phyloP scores from a whole-genome alignment of 1,284 basidiomycete species.

The Naganishia sp. region DNA sequence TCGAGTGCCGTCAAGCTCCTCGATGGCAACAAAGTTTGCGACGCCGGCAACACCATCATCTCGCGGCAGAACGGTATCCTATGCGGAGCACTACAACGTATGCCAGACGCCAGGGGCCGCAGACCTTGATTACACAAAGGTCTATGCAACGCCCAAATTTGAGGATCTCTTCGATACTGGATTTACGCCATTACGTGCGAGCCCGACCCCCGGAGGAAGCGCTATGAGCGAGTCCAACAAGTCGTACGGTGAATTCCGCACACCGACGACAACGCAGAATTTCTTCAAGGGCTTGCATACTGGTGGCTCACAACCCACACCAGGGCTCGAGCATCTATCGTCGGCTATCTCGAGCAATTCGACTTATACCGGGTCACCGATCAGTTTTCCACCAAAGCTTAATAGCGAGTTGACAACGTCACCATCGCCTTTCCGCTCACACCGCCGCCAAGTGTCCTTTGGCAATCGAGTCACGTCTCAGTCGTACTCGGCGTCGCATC shows the following conservation, averaged over 20 bases:
- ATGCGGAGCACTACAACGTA: slow-evolving; percentile 35
- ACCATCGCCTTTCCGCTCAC: slow-evolving; percentile 25
- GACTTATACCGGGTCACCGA: slow-evolving; percentile 26
- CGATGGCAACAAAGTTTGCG: slow-evolving; percentile 7
- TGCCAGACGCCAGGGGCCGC: slow-evolving; percentile 33
- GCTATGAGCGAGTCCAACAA: slow-evolving; percentile 5
- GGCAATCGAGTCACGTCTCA: slow-evolving; percentile 24
- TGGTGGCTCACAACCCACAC: slow-evolving; percentile 25
- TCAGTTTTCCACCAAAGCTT: slow-evolving; percentile 5
- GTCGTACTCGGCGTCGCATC: slow-evolving; percentile 23
- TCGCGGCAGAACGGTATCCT: slow-evolving; percentile 28
- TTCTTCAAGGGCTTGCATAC: slow-evolving; percentile 31
- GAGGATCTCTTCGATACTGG: slow-evolving; percentile 34
- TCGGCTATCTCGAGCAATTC: slow-evolving; percentile 24
- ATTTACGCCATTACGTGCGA: slow-evolving; percentile 24
- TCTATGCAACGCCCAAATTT: slow-evolving; percentile 35
- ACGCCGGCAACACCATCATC: slow-evolving; percentile 31
- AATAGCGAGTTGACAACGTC: slow-evolving; percentile 25
- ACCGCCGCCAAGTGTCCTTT: slow-evolving; percentile 32
- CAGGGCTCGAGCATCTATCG: slow-evolving; percentile 26
- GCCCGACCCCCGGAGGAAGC: slow-evolving; percentile 14
- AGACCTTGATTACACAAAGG: slow-evolving; percentile 32
- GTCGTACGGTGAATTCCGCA: slow-evolving; percentile 24
- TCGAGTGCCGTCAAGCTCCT: slow-evolving; percentile 19
- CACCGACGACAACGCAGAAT: slow-evolving; percentile 33